phyloP scores from a whole-genome alignment of 495 filamentous ascomycete genomes.

The Penicillium desertorum region DNA sequence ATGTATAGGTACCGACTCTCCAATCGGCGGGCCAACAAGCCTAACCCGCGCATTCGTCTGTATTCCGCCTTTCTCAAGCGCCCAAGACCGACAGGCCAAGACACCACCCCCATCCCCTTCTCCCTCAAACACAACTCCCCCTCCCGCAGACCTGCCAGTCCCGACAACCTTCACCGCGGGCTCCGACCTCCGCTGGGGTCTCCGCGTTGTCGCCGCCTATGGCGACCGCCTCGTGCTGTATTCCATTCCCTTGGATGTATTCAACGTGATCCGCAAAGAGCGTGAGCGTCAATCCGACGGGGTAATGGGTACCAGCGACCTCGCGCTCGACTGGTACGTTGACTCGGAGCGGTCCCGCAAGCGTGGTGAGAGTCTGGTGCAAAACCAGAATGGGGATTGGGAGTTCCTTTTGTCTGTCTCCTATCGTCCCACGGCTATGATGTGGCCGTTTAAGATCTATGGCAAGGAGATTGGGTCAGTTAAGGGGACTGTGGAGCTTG shows the following conservation, averaged over 20 bases:
- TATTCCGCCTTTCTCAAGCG: constrained; percentile 31
- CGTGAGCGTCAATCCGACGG: constrained; percentile 36
- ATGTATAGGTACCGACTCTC: constrained; percentile 67
- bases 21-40: constrained; percentile 54
- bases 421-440: constrained; percentile 37
- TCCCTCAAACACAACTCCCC: constrained; percentile 26
- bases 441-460: constrained; percentile 46
- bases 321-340: constrained; percentile 36
- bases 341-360: constrained; percentile 32
- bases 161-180: constrained; percentile 58
- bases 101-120: not conserved
- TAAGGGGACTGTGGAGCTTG: constrained; percentile 38
- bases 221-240: constrained; percentile 57
- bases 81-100: not conserved
- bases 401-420: constrained; percentile 40
- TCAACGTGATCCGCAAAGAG: constrained; percentile 45
- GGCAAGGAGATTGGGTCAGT: constrained; percentile 45
- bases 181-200: constrained; percentile 59
- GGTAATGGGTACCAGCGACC: constrained; percentile 39
- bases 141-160: constrained; percentile 36
- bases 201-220: constrained; percentile 62
- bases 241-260: constrained; percentile 62
- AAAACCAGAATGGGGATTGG: constrained; percentile 43
- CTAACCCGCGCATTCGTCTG: constrained; percentile 46
- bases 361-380: constrained; percentile 34